Evolutionary conservation across 1,284 basidiomycete species (phyloP).

Genomic region (Cystobasidiaceae sp.): DNA sequence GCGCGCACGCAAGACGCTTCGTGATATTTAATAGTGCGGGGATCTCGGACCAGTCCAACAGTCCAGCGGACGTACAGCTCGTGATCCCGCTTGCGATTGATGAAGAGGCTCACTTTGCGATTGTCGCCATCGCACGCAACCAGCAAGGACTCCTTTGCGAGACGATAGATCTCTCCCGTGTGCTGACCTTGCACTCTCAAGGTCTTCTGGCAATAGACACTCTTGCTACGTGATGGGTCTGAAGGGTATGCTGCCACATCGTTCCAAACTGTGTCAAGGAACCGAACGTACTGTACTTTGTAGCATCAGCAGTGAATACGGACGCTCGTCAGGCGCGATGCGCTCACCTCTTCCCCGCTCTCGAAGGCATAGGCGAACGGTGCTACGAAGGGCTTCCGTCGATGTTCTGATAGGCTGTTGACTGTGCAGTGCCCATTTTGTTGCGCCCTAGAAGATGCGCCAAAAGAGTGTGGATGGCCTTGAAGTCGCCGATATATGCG

Average conservation of each 20-base stretch:
- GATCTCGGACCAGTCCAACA: constrained; percentile 1
- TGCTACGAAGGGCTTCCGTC: constrained; percentile 13
- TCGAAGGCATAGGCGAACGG: constrained; percentile 1
- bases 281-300: constrained; percentile 16
- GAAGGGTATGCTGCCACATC: no score
- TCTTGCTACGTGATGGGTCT: neutral
- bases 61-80: constrained; percentile 17
- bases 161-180: constrained; percentile 9
- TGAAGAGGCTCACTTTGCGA: constrained; percentile 1
- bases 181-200: constrained; percentile 13
- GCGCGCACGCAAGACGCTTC: neutral
- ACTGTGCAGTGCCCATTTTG: constrained; percentile 12
- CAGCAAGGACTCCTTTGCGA: neutral
- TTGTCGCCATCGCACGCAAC: neutral
- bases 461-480: neutral
- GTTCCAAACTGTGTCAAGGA: constrained; percentile 17
- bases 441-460: neutral
- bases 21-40: neutral
- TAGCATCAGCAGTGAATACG: neutral
- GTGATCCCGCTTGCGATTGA: constrained; percentile 7
- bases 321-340: neutral
- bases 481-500: no score
- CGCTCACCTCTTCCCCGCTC: constrained; percentile 8
- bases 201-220: neutral
- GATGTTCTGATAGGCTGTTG: constrained; percentile 8